phyloP scores from a whole-genome alignment of 2,329 filamentous ascomycete genomes.

The Fusarium anthophilum region DNA sequence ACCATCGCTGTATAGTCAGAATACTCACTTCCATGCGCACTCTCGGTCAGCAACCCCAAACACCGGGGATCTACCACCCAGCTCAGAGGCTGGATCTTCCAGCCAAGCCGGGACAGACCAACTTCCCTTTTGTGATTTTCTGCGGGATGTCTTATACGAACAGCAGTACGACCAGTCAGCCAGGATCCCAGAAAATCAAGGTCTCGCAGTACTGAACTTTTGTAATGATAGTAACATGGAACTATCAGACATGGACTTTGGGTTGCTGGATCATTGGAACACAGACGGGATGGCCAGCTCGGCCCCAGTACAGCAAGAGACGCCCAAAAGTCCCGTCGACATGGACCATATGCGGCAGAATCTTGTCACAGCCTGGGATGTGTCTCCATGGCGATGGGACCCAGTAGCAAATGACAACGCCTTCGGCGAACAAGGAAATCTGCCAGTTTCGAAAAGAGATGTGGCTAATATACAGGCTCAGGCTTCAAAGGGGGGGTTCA shows the following conservation, averaged over 20 bases:
- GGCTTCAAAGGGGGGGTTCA: constrained; percentile 49
- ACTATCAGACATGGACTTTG: constrained; percentile 62
- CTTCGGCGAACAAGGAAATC: constrained; percentile 56
- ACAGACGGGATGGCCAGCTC: constrained; percentile 48
- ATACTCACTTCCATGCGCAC: constrained; percentile 19
- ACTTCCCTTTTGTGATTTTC: constrained; percentile 60
- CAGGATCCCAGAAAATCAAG: constrained; percentile 52
- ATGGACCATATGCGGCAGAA: constrained; percentile 58
- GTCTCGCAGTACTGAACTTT: constrained; percentile 59
- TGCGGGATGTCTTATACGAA: constrained; percentile 62
- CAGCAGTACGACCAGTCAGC: constrained; percentile 49
- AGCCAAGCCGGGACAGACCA: constrained; percentile 45
- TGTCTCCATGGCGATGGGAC: constrained; percentile 62
- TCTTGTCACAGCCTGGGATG: constrained; percentile 59
- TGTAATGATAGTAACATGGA: constrained; percentile 61
- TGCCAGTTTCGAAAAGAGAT: constrained; percentile 55
- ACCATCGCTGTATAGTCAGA: constrained; percentile 26
- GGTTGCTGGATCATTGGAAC: constrained; percentile 60
- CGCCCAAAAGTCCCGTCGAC: constrained; percentile 49
- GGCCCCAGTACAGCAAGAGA: constrained; percentile 35
- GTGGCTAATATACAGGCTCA: constrained; percentile 51
- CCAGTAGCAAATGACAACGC: constrained; percentile 56
- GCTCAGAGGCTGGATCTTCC: constrained; percentile 28
- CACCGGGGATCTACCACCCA: constrained; percentile 22
- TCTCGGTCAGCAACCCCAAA: constrained; percentile 35